Percentiles rank a stretch among this genome's conserved stretches.
Evolutionary conservation across 2,329 filamentous ascomycete genomes (phyloP).

Genomic region (Neonectria magnoliae): DNA sequence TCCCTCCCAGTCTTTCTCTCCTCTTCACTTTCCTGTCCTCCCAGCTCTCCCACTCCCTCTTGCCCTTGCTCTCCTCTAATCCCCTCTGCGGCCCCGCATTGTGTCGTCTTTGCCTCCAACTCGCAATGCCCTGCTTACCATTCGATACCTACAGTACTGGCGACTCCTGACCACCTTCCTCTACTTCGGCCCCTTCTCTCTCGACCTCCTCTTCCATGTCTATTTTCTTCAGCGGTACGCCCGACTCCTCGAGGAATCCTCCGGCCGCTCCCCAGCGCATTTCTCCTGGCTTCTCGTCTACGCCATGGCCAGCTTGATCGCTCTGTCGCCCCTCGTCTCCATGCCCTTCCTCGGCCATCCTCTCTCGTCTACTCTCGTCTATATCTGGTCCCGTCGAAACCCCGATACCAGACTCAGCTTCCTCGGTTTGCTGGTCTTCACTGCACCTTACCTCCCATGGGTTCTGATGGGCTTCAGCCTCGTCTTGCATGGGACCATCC

Average conservation of each 20-base stretch:
- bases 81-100: background rate
- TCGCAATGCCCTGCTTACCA: conserved; percentile 27
- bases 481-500: conserved; percentile 87
- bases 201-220: conserved; percentile 96
- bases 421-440: conserved; percentile 88
- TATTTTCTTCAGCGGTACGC: conserved; percentile 99
- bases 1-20: background rate
- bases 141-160: conserved; percentile 79
- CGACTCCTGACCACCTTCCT: conserved; percentile 94
- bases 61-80: background rate
- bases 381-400: conserved; percentile 97
- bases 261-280: conserved; percentile 88
- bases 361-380: conserved; percentile 91
- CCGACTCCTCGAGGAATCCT: conserved; percentile 91
- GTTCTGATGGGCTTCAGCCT: conserved; percentile 93
- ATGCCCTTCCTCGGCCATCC: conserved; percentile 96
- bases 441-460: conserved; percentile 94
- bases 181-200: conserved; percentile 93
- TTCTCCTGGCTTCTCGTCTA: conserved; percentile 96
- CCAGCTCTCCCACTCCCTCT: background rate
- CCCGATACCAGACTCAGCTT: conserved; percentile 91
- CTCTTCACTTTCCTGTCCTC: background rate
- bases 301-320: conserved; percentile 80
- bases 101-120: background rate
- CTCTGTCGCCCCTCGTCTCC: conserved; percentile 85